Conservation (phyloP, 1,284 basidiomycete species). For the Exobasidium rhododendri region DNA sequence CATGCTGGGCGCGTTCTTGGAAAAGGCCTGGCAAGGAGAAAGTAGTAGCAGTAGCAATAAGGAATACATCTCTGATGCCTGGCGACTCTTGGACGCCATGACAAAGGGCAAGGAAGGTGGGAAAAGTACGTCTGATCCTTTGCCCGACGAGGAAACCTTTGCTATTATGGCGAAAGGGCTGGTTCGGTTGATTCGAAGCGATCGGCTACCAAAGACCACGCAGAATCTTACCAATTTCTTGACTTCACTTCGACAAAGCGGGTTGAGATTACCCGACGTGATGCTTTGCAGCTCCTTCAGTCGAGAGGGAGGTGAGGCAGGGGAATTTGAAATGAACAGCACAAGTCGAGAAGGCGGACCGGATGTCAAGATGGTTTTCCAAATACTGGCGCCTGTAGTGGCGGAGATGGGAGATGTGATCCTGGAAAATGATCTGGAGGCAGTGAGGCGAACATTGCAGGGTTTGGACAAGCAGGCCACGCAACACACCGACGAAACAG, state of each 20-base stretch:
- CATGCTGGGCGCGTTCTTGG: conserved; percentile 44
- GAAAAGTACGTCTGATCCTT: conserved; percentile 26
- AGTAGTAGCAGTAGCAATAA: conserved; percentile 20
- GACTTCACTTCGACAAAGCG: not conserved
- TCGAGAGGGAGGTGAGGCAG: not conserved
- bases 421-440: conserved; percentile 35
- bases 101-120: conserved; percentile 13
- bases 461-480: conserved; percentile 22
- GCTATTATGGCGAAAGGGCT: conserved; percentile 44
- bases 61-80: conserved; percentile 39
- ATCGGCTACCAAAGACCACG: conserved; percentile 21
- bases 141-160: conserved; percentile 35
- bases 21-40: conserved; percentile 35
- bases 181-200: conserved; percentile 28
- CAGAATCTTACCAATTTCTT: not conserved
- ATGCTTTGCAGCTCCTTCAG: not conserved
- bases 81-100: conserved; percentile 42
- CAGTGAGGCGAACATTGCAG: conserved; percentile 18
- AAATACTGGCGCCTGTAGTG: conserved; percentile 26
- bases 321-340: not conserved
- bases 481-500: not conserved
- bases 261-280: not conserved
- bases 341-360: conserved; percentile 30
- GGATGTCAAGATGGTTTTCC: conserved; percentile 25
- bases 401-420: conserved; percentile 29